These are phyloP conservation scores for Gastrodia elata DNA, from an alignment of 106 monocot genomes.

Conservation along the genomic window DNA sequence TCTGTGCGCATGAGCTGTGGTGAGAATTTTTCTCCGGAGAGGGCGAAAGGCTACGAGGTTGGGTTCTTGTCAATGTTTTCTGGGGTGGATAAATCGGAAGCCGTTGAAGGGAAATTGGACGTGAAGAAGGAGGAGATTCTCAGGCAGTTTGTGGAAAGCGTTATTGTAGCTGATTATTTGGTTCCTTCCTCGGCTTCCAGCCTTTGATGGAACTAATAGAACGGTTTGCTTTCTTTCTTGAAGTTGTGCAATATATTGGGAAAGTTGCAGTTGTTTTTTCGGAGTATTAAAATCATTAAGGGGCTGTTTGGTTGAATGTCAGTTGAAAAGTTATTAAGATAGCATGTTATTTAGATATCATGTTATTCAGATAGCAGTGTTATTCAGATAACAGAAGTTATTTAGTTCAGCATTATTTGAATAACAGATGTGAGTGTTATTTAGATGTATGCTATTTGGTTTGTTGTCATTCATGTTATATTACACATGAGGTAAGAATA, in stretches of 20 bases:
- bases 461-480: no score
- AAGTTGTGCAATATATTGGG: neutral
- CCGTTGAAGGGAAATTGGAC: constrained; percentile 20
- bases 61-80: constrained; percentile 54
- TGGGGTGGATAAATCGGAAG: constrained; percentile 44
- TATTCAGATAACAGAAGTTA: no score
- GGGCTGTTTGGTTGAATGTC: no score
- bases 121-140: constrained; percentile 63
- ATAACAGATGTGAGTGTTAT: no score
- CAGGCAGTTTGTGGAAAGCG: constrained; percentile 47
- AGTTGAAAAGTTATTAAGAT: no score
- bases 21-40: constrained; percentile 80
- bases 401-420: no score
- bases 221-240: neutral
- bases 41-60: constrained; percentile 75
- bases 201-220: constrained; percentile 19
- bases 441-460: no score
- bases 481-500: no score
- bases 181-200: constrained; percentile 26
- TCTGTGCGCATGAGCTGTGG: constrained; percentile 47
- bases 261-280: neutral
- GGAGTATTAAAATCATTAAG: neutral
- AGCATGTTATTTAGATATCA: no score
- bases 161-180: constrained; percentile 61
- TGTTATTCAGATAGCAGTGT: no score